These are phyloP conservation scores for Neurospora hispaniola DNA, from an alignment of 495 filamentous ascomycete genomes.

Conservation along the genomic window DNA sequence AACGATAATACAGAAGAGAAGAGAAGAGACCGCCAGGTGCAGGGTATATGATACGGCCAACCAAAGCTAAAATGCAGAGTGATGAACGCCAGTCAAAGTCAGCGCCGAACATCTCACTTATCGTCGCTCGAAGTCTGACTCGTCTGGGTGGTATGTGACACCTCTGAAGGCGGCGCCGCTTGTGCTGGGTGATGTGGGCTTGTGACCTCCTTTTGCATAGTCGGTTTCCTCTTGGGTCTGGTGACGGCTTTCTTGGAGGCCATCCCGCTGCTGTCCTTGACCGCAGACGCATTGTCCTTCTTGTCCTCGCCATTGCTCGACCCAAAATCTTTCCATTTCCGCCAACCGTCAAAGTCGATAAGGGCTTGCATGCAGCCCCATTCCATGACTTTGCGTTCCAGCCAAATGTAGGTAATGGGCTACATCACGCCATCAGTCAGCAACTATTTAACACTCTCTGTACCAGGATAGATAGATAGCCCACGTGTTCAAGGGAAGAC, in stretches of 20 bases:
- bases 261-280: not conserved
- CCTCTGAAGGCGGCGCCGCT: not conserved
- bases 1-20: not conserved
- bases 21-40: not conserved
- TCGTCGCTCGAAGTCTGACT: not conserved
- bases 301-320: not conserved
- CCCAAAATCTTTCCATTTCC: constrained; percentile 77
- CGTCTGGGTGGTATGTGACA: not conserved
- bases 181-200: not conserved
- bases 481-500: constrained; percentile 11
- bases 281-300: not conserved
- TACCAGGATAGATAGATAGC: not conserved
- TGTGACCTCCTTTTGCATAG: not conserved
- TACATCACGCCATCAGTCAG: constrained; percentile 22
- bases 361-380: constrained; percentile 99
- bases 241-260: not conserved
- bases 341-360: constrained; percentile 98
- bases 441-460: not conserved
- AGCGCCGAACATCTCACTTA: not conserved
- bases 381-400: constrained; percentile 94
- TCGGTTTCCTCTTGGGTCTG: not conserved
- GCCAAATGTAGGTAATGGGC: constrained; percentile 97
- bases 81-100: not conserved
- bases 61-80: not conserved
- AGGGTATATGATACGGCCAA: not conserved